A percentile compares a stretch with the other conserved stretches of the same genome.
Conservation (phyloP, 768 basidiomycete species). For the Clathrus columnatus region DNA sequence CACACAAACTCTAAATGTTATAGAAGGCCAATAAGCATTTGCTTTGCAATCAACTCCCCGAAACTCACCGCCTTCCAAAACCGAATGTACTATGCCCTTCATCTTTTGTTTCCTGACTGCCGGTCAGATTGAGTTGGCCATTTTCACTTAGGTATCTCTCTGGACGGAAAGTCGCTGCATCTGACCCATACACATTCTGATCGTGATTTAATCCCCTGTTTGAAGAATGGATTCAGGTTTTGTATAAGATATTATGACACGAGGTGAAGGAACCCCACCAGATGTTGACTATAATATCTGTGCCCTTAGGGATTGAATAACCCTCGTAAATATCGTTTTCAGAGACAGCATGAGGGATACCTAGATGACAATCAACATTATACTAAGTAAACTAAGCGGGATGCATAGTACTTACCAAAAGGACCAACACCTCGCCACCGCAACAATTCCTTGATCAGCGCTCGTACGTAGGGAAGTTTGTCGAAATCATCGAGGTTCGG, state of each 20-base stretch:
- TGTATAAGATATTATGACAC: not conserved
- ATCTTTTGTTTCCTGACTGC: constrained; percentile 20
- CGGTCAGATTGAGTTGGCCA: not conserved
- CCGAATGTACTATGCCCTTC: constrained; percentile 45
- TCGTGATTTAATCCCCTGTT: not conserved
- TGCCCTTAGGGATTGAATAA: constrained; percentile 9
- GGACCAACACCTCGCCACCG: not conserved
- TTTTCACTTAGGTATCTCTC: constrained; percentile 12
- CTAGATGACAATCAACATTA: constrained; percentile 12
- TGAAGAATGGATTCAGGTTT: not conserved
- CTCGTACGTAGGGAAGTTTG: not conserved
- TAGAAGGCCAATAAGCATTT: too few species aligned
- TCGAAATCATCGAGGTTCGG: not conserved
- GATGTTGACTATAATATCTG: not conserved
- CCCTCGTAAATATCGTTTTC: constrained; percentile 18
- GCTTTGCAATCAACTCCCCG: not conserved
- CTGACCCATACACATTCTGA: not conserved
- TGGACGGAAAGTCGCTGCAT: constrained; percentile 17
- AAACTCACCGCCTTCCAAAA: constrained; percentile 44
- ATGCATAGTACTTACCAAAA: not conserved
- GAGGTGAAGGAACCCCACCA: not conserved
- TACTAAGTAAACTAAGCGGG: constrained; percentile 7
- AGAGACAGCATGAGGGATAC: constrained; percentile 15
- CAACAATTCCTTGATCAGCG: not conserved
- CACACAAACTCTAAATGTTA: constrained; percentile 37